A percentile compares a stretch with the other conserved stretches of the same genome.
phyloP scores from a whole-genome alignment of 2,329 filamentous ascomycete species.

The Lecanicillium sp. region DNA sequence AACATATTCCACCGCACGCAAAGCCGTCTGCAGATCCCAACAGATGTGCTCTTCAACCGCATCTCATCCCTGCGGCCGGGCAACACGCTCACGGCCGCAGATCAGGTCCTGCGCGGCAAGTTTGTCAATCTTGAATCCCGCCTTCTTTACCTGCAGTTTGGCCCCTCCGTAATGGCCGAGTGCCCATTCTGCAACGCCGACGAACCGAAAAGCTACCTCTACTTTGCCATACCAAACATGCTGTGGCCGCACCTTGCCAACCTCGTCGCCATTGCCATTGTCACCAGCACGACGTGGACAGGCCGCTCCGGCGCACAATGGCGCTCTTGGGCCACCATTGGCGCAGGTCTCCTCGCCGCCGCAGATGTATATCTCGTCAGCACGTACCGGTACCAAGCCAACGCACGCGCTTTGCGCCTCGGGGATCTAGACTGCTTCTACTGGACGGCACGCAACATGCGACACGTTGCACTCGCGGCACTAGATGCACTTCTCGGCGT shows the following conservation, averaged over 20 bases:
- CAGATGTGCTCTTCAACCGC: slow-evolving; percentile 74
- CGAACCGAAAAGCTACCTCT: slow-evolving; percentile 61
- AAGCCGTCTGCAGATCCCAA: slow-evolving; percentile 78
- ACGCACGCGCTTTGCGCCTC: slow-evolving; percentile 52
- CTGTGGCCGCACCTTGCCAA: slow-evolving; percentile 74
- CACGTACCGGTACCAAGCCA: slow-evolving; percentile 57
- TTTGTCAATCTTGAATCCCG: slow-evolving; percentile 65
- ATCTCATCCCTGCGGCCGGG: slow-evolving; percentile 48
- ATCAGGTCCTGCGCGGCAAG: slow-evolving; percentile 57
- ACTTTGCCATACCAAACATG: slow-evolving; percentile 70
- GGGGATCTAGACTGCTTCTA: slow-evolving; percentile 61
- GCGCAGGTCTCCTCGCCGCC: slow-evolving; percentile 47
- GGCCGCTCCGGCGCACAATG: slow-evolving; percentile 58
- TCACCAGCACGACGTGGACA: slow-evolving; percentile 60
- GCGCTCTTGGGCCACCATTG: slow-evolving; percentile 61
- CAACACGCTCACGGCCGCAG: slow-evolving; percentile 41
- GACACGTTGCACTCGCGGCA: slow-evolving; percentile 54
- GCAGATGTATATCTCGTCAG: slow-evolving; percentile 59
- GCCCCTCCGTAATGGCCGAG: slow-evolving; percentile 61
- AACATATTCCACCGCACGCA: slow-evolving; percentile 75
- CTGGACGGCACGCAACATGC: slow-evolving; percentile 58
- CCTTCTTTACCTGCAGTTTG: slow-evolving; percentile 76
- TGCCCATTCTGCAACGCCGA: slow-evolving; percentile 80
- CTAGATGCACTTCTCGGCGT: slow-evolving; percentile 57
- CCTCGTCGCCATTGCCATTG: slow-evolving; percentile 60